phyloP scores from a whole-genome alignment of 352 stramenopile species.

The Blastocystis sp. region DNA sequence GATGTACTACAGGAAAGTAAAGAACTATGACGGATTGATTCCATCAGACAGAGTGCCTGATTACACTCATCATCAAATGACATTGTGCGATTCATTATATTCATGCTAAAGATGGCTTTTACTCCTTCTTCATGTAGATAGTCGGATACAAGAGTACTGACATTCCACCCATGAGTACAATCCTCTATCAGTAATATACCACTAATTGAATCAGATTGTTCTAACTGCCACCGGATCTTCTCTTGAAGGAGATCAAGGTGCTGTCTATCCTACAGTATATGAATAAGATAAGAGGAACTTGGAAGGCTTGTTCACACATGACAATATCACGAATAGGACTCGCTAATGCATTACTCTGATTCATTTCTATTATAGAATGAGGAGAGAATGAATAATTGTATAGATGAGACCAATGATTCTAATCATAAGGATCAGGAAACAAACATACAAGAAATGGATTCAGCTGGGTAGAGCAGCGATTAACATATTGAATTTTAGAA shows the following conservation, averaged over 20 bases:
- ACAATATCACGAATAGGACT: constrained; percentile 19
- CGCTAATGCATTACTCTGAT: not conserved
- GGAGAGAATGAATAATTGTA: not conserved
- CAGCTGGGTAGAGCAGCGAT: not conserved
- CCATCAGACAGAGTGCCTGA: not conserved
- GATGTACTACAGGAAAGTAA: not conserved
- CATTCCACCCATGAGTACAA: not conserved
- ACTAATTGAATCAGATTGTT: constrained; percentile 12
- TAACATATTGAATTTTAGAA: not conserved
- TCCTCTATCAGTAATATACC: constrained; percentile 32
- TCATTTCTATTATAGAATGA: constrained; percentile 24
- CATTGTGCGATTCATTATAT: not conserved
- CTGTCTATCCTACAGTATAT: not conserved
- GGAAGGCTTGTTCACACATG: not conserved
- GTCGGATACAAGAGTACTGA: not conserved
- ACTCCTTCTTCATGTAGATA: constrained; percentile 36
- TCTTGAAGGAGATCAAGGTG: not conserved
- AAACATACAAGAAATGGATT: not conserved
- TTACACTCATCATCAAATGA: not conserved
- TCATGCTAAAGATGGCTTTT: not conserved
- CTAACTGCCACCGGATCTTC: constrained; percentile 2
- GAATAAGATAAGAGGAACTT: not conserved
- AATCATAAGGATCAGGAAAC: not conserved
- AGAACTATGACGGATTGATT: not conserved
- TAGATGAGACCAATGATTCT: constrained; percentile 33